phyloP scores from a whole-genome alignment of 768 basidiomycete species.

The Phallus indusiatus region DNA sequence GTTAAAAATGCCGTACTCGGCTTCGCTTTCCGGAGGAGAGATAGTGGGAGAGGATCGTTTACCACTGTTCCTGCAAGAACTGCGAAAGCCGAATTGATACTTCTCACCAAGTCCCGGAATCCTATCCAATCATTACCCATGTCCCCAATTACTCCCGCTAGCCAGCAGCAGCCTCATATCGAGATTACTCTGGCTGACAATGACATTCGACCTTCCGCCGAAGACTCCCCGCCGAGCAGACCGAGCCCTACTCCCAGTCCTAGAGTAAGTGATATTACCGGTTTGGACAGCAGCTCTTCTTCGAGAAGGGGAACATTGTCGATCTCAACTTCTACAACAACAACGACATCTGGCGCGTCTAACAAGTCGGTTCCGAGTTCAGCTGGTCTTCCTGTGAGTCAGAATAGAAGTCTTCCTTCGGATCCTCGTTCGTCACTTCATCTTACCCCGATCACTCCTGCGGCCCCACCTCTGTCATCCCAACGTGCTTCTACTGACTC shows the following conservation, averaged over 20 bases:
- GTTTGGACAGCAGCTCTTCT: not conserved
- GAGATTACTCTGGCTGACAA: not conserved
- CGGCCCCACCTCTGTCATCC: not conserved
- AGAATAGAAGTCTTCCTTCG: not conserved
- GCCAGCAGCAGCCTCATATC: not conserved
- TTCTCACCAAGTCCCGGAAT: not conserved
- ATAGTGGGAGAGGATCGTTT: not conserved
- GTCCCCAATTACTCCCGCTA: not conserved
- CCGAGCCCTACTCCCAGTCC: not conserved
- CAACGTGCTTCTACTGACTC: not conserved
- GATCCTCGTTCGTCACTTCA: not conserved
- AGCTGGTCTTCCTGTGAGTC: not conserved
- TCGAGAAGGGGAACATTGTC: not conserved
- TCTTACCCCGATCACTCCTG: conserved; percentile 6
- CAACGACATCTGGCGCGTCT: not conserved
- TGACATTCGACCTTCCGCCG: not conserved
- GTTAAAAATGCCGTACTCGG: conserved; percentile 12
- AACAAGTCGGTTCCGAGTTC: not conserved
- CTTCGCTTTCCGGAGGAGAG: not conserved
- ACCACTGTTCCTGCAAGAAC: not conserved
- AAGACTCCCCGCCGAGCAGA: not conserved
- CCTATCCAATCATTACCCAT: not conserved
- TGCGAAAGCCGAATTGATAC: not conserved
- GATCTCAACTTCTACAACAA: not conserved
- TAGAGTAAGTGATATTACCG: not conserved